phyloP scores from a whole-genome alignment of 2,329 filamentous ascomycete species.

The Stylonectria norvegica region DNA sequence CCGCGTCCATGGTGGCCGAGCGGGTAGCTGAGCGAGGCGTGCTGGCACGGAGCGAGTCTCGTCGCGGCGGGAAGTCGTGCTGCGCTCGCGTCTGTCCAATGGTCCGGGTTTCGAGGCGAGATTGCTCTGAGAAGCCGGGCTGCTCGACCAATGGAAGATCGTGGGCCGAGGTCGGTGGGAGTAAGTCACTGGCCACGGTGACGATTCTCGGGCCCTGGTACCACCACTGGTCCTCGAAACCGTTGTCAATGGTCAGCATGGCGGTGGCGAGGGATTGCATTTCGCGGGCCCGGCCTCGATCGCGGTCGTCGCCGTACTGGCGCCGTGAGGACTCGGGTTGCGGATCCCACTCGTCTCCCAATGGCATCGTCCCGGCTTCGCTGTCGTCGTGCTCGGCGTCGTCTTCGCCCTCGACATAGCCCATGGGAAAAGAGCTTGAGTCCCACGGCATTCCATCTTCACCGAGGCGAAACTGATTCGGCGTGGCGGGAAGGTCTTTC shows the following conservation, averaged over 20 bases:
- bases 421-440: constrained; percentile 27
- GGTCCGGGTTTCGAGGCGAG: no score
- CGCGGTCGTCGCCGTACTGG: constrained; percentile 31
- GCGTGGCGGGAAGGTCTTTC: constrained; percentile 43
- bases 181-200: constrained; percentile 19
- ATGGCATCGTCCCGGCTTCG: constrained; percentile 2
- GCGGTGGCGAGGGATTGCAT: constrained; percentile 50
- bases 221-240: constrained; percentile 58
- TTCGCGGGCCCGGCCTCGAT: constrained; percentile 30
- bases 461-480: constrained; percentile 37
- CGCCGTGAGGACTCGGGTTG: constrained; percentile 6
- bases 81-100: no score
- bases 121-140: no score
- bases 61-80: no score
- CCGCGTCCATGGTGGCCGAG: no score
- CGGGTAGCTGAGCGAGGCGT: no score
- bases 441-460: constrained; percentile 49
- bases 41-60: no score
- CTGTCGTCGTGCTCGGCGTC: constrained; percentile 7
- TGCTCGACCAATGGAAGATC: no score
- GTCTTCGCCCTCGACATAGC: constrained; percentile 13
- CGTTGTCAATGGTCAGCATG: constrained; percentile 56
- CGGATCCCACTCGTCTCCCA: neutral
- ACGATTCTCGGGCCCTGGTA: constrained; percentile 41
- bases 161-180: constrained; percentile 19